A percentile compares a stretch with the other conserved stretches of the same genome.
phyloP scores from a whole-genome alignment of 2,329 filamentous ascomycete genomes.

The Sporothrix humicola region DNA sequence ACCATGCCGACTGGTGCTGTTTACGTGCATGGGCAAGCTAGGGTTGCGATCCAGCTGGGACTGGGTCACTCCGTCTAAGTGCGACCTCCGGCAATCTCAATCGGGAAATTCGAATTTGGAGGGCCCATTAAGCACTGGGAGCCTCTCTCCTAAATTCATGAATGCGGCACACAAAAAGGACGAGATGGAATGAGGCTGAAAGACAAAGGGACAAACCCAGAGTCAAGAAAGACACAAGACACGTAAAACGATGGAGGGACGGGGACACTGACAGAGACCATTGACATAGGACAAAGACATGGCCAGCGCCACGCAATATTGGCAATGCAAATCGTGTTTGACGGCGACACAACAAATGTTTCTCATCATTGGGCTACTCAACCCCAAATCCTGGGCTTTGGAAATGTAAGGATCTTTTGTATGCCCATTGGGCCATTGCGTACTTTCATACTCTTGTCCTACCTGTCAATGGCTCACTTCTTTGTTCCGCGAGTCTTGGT shows the following conservation, averaged over 20 bases:
- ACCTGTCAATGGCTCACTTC: background rate
- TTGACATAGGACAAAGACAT: slow-evolving; percentile 9
- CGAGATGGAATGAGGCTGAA: background rate
- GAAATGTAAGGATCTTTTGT: background rate
- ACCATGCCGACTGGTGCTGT: background rate
- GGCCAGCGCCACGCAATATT: slow-evolving; percentile 1
- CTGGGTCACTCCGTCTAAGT: background rate
- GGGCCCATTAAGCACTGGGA: background rate
- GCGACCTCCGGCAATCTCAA: slow-evolving; percentile 10
- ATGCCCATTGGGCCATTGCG: background rate
- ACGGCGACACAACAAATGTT: background rate
- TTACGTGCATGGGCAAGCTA: background rate
- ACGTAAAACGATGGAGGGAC: background rate
- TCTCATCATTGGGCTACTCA: background rate
- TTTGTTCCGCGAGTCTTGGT: slow-evolving; percentile 6
- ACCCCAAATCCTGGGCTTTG: background rate
- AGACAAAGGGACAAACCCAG: background rate
- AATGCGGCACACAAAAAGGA: background rate
- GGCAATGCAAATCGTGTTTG: background rate
- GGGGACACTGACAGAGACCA: background rate
- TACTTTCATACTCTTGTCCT: background rate
- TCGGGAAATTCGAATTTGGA: background rate
- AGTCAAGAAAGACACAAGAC: background rate
- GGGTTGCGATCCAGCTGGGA: background rate
- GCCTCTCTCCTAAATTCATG: background rate